Evolutionary conservation across 805 yeast species (phyloP), one percentile per base, ranked within the genome.

Genomic region (Yueomyces sp.): DNA sequence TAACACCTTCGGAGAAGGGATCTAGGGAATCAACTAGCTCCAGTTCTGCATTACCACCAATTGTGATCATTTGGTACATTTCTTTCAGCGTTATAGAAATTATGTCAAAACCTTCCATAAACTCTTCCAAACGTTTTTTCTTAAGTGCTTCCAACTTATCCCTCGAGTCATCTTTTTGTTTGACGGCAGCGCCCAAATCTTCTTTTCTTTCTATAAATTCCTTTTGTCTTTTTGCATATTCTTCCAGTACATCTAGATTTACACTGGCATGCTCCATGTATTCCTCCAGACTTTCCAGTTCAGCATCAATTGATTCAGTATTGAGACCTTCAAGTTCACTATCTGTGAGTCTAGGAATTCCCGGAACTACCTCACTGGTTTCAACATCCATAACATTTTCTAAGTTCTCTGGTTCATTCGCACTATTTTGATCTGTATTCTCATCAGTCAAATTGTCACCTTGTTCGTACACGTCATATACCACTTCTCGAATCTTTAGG

Each of bases 11-110:
- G 1, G 95, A 79, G 56, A 92, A 92, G n/a, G 98, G 98, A 63
- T 92, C 97, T 57, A 90, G 72, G 47, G 94, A 82, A 57, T 92
- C 98, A 26, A 87, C 96, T 39, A 90, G 71, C 60, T 92, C 99
- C 34, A 92, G 70, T 60, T 92, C 98, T 0, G 99, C 99, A 66
- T 90, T 92, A 33, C 99, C 99, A 29, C 98, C 98, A 94, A 90
- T 87, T 1, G 98, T 92, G 47, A 92, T 92, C 94, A 92, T 85
- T 57, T 88, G 94, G 56, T 92, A 92, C 97, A 92, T 88, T 54
- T 86, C 96, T 60, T 90, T 92, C 50, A 92, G 72, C 5, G 95
- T 84, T 59, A 79, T 69, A 1, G 96, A 86, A 30, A 92, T 92
- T 26, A 78, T 72, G 50, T 79, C 76, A 66, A 94, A 92, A 0